Base-by-base conservation (phyloP, 495 filamentous ascomycete genomes). In the Aspergillus kassunensis region DNA sequence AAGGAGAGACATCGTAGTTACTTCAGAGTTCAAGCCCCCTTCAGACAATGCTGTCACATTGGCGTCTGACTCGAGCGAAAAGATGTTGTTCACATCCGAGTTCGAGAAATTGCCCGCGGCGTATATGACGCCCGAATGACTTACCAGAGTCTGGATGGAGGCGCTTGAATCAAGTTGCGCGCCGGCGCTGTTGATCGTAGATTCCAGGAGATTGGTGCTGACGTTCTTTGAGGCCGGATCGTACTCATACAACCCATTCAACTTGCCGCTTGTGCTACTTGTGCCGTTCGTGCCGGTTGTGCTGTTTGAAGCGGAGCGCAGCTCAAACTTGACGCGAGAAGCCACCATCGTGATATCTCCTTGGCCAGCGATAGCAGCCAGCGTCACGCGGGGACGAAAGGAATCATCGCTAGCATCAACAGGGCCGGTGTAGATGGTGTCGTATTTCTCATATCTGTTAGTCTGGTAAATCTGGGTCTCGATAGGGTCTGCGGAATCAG, bases 201-300 rank as follows among this genome's bases (percentile, higher is more conserved):
- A 96, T 29, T 80, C 80, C 12, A 79, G 75, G 50, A 91, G 83
- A 61, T 89, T 78, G 27, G 78, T 75, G 47, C 83, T 73, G 19
- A 57, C 54, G 4, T 70, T 72, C 10, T 76, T 74, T 40, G 80
- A 65, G 21, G 72, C 78, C 0, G 90, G 90, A 51, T 92, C 77
- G 64, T 86, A 97, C 53, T 99, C 93, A 66, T 89, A 99, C 3
- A 99, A 68, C 11, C 91, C 91, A 62, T 97, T 97, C 49, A 99
- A 66, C 20, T 85, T 86, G 56, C 82, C 83, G 29, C 47, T 54
- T 6, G 59, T 55, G 4, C 35, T 58, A 18, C 49, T 65, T 21
- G 68, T 55, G 4, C 35, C 58, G 20, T 51, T 65, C 19, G 68
- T 86, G 56, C 82, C 83, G 29, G 43, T 54, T 6, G 59, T 55